These are phyloP conservation scores for Chlorencoelia australis DNA, from an alignment of 2,329 filamentous ascomycete genomes.

Conservation along the genomic window DNA sequence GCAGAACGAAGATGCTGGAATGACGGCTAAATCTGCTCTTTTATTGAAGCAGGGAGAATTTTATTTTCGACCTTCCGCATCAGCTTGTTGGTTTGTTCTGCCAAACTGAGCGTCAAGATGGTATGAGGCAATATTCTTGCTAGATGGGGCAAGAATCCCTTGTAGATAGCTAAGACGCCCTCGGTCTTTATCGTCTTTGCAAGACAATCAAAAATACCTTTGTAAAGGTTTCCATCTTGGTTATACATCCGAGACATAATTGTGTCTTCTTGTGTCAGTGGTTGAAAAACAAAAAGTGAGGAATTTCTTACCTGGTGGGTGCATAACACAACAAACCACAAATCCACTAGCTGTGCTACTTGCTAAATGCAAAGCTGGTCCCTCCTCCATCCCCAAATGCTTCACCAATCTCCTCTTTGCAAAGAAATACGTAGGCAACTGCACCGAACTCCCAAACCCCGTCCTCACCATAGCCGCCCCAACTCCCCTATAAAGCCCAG, in stretches of 20 bases:
- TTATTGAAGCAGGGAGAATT: constrained; percentile 35
- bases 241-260: constrained; percentile 99
- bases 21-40: constrained; percentile 18
- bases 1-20: neutral
- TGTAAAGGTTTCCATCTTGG: constrained; percentile 96
- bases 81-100: constrained; percentile 94
- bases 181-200: constrained; percentile 86
- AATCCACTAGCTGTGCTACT: constrained; percentile 88
- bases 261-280: constrained; percentile 50
- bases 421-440: constrained; percentile 96
- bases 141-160: constrained; percentile 91
- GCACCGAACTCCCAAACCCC: constrained; percentile 89
- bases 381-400: constrained; percentile 84
- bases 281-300: neutral
- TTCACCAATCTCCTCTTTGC: constrained; percentile 77
- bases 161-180: constrained; percentile 88
- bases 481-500: constrained; percentile 81
- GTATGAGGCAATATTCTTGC: constrained; percentile 93
- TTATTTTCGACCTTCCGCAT: constrained; percentile 66
- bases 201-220: constrained; percentile 83
- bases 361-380: constrained; percentile 75
- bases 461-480: constrained; percentile 92
- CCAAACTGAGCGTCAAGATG: constrained; percentile 82
- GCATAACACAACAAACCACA: constrained; percentile 96
- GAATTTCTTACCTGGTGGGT: constrained; percentile 65